Conservation (phyloP, 2,329 filamentous ascomycete genomes). For the Hypomyces rosellus region DNA sequence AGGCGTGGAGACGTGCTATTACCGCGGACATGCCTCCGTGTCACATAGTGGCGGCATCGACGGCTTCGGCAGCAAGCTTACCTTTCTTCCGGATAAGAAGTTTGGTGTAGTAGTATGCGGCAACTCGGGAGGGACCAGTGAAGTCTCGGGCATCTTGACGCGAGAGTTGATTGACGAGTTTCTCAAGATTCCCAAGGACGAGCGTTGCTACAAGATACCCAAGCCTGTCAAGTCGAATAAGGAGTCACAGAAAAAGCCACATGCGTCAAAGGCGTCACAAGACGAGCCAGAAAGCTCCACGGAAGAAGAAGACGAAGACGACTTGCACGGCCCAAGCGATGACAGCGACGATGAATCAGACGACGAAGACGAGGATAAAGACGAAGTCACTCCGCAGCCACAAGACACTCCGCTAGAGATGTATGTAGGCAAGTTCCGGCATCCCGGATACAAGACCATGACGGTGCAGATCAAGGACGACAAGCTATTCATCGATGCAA, state of each 20-base stretch:
- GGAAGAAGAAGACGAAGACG: constrained; percentile 1
- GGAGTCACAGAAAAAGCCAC: not conserved
- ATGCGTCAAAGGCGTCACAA: not conserved
- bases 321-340: not conserved
- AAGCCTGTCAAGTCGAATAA: not conserved
- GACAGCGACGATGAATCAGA: not conserved
- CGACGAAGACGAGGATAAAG: not conserved
- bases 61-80: constrained; percentile 20
- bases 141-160: constrained; percentile 14
- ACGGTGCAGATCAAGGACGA: constrained; percentile 15
- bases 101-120: constrained; percentile 21
- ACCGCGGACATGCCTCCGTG: constrained; percentile 15
- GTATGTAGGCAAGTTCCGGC: constrained; percentile 18
- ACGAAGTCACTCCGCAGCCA: not conserved
- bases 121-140: constrained; percentile 16
- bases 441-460: constrained; percentile 19
- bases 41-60: constrained; percentile 19
- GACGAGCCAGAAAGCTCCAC: not conserved
- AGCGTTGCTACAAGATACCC: not conserved
- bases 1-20: constrained; percentile 18
- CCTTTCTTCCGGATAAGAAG: constrained; percentile 20
- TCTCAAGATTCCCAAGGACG: constrained; percentile 1
- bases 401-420: constrained; percentile 6
- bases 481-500: constrained; percentile 18
- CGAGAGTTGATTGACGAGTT: constrained; percentile 17